Percentiles rank a stretch among this genome's conserved stretches.
These are phyloP conservation scores for Trifolium repens DNA, from an alignment of 306 rosid genomes.

Conservation along the genomic window DNA sequence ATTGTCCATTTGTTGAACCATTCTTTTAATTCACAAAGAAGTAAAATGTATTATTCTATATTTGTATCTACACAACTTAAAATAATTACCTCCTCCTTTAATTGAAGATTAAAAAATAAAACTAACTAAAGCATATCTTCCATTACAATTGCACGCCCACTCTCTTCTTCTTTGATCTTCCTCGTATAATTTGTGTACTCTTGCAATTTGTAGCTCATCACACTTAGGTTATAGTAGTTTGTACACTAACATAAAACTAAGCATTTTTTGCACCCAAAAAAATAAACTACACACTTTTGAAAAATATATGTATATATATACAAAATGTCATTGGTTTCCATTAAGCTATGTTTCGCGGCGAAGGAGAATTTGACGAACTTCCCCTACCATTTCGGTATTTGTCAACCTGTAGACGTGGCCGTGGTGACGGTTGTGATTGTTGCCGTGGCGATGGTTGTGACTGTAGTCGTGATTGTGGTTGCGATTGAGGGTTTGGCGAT, in stretches of 20 bases:
- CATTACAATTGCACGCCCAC: slow-evolving; percentile 19
- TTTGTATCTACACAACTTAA: background rate
- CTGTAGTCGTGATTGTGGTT: background rate
- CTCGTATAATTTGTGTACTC: background rate
- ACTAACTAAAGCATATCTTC: slow-evolving; percentile 19
- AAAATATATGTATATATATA: slow-evolving; percentile 56
- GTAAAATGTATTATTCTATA: background rate
- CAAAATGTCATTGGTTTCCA: slow-evolving; percentile 6
- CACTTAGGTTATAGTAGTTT: slow-evolving; percentile 16
- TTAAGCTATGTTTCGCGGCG: slow-evolving; percentile 38
- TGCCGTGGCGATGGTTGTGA: background rate
- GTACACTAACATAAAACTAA: slow-evolving; percentile 18
- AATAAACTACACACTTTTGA: background rate
- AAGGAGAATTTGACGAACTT: slow-evolving; percentile 24
- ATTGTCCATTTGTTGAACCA: slow-evolving; percentile 45
- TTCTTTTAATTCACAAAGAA: slow-evolving; percentile 28
- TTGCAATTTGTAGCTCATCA: slow-evolving; percentile 28
- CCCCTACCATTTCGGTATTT: slow-evolving; percentile 26
- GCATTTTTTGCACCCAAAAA: slow-evolving; percentile 1
- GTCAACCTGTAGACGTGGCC: slow-evolving; percentile 25
- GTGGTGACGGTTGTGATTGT: background rate
- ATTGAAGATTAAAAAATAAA: slow-evolving; percentile 35
- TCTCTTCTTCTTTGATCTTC: background rate
- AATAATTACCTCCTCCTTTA: slow-evolving; percentile 7
- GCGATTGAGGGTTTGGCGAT: slow-evolving; percentile 48